phyloP scores from a whole-genome alignment of 73 alveolate genomes.

The Paramecium primaurelia region DNA sequence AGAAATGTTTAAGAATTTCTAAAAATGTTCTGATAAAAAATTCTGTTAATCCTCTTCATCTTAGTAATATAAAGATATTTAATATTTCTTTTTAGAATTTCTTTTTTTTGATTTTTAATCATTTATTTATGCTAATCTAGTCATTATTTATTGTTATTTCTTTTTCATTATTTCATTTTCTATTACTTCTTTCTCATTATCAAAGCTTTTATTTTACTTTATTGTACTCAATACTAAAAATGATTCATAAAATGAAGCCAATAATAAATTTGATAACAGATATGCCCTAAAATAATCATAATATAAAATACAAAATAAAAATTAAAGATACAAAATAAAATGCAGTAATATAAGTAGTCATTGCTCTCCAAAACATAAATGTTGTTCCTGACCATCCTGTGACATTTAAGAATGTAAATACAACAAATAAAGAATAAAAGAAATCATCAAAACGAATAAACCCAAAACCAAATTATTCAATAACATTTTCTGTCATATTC shows the following conservation, averaged over 20 bases:
- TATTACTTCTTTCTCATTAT: constrained; percentile 7
- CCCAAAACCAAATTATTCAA: neutral
- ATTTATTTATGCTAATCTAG: constrained; percentile 30
- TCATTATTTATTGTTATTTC: constrained; percentile 1
- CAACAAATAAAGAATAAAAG: constrained; percentile 30
- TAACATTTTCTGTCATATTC: neutral
- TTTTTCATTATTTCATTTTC: constrained; percentile 29
- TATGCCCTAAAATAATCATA: neutral
- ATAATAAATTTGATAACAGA: constrained; percentile 30
- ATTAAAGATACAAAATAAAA: constrained; percentile 53
- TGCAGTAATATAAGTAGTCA: constrained; percentile 51
- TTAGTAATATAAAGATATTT: neutral
- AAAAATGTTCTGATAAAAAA: neutral
- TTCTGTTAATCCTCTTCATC: neutral
- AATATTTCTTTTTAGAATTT: neutral
- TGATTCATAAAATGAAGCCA: constrained; percentile 60
- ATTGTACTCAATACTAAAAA: constrained; percentile 53
- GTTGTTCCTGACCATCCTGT: constrained; percentile 54
- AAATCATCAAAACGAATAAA: constrained; percentile 56
- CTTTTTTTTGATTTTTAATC: neutral
- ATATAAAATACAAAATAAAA: neutral
- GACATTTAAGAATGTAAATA: neutral
- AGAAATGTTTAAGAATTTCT: neutral
- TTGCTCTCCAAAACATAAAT: constrained; percentile 56
- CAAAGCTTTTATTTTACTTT: neutral